Conservation (phyloP, 2,329 filamentous ascomycete species). For the Nigrograna mackinnonii region DNA sequence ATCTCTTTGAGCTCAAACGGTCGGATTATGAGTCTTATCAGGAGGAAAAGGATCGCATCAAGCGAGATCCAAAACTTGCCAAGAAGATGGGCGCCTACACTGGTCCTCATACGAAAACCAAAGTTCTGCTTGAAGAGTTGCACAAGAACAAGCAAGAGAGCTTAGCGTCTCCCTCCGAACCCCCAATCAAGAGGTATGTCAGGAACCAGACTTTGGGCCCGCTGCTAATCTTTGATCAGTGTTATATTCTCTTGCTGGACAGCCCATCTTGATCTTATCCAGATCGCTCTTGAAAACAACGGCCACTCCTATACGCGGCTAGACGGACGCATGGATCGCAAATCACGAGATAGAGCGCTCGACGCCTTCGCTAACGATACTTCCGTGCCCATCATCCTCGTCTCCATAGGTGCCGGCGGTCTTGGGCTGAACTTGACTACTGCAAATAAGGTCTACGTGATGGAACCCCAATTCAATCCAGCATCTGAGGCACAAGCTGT, state of each 20-base stretch:
- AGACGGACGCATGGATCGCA: slow-evolving; percentile 84
- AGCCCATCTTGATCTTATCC: slow-evolving; percentile 88
- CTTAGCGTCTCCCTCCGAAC: slow-evolving; percentile 62
- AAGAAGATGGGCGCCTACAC: slow-evolving; percentile 71
- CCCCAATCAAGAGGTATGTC: slow-evolving; percentile 72
- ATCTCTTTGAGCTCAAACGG: slow-evolving; percentile 70
- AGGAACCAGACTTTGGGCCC: too few relatives aligned
- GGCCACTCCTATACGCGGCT: slow-evolving; percentile 76
- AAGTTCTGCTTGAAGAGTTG: slow-evolving; percentile 77
- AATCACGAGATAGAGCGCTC: slow-evolving; percentile 74
- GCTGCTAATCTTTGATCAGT: slow-evolving; percentile 40
- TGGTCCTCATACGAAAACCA: slow-evolving; percentile 91
- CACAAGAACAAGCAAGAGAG: slow-evolving; percentile 66
- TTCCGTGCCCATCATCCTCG: slow-evolving; percentile 76
- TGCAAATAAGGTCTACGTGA: slow-evolving; percentile 87
- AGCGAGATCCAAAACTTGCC: slow-evolving; percentile 56
- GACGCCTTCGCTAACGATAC: slow-evolving; percentile 75
- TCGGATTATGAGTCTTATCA: slow-evolving; percentile 54
- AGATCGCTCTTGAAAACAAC: slow-evolving; percentile 72
- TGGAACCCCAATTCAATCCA: slow-evolving; percentile 98
- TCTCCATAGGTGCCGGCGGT: slow-evolving; percentile 90
- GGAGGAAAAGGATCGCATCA: slow-evolving; percentile 61
- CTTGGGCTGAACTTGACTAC: slow-evolving; percentile 88
- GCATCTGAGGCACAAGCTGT: slow-evolving; percentile 93
- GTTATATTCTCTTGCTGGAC: slow-evolving; percentile 98